Evolutionary conservation across 176 grass and related monocot species (phyloP).

Genomic region (Coix lacrymajobi): DNA sequence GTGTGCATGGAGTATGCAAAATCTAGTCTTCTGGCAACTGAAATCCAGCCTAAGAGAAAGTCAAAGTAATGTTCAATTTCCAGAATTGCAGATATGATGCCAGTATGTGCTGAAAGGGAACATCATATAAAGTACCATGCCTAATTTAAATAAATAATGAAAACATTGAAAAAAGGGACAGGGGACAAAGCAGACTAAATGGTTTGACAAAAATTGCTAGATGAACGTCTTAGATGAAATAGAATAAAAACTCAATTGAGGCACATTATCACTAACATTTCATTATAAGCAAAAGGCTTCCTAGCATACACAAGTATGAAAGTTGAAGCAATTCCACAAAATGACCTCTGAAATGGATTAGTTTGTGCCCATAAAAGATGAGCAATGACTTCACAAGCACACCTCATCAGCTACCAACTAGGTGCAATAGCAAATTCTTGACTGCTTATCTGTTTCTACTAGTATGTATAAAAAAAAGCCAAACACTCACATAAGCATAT

Average conservation of each 20-base stretch:
- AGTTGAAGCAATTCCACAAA: conserved; percentile 2
- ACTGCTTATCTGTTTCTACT: neutral
- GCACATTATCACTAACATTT: neutral
- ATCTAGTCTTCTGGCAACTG: neutral
- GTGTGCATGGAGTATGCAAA: neutral
- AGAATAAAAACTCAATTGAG: conserved; percentile 3
- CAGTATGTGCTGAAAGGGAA: neutral
- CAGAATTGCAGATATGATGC: neutral
- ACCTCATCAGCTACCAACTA: neutral
- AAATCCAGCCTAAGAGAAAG: neutral
- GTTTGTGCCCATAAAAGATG: neutral
- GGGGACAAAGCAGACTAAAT: neutral
- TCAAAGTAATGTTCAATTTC: neutral
- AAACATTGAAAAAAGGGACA: neutral
- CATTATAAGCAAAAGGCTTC: neutral
- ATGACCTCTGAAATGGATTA: neutral
- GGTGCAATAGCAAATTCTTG: neutral
- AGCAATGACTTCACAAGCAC: neutral
- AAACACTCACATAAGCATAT: neutral
- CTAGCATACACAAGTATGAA: neutral
- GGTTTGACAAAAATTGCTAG: neutral
- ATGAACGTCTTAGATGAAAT: neutral
- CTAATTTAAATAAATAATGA: conserved; percentile 7
- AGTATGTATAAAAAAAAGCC: neutral
- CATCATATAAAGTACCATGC: neutral